Evolutionary conservation across 2,329 filamentous ascomycete species (phyloP), one percentile per base, ranked within the genome.

Genomic region (Blastomyces silverae): DNA sequence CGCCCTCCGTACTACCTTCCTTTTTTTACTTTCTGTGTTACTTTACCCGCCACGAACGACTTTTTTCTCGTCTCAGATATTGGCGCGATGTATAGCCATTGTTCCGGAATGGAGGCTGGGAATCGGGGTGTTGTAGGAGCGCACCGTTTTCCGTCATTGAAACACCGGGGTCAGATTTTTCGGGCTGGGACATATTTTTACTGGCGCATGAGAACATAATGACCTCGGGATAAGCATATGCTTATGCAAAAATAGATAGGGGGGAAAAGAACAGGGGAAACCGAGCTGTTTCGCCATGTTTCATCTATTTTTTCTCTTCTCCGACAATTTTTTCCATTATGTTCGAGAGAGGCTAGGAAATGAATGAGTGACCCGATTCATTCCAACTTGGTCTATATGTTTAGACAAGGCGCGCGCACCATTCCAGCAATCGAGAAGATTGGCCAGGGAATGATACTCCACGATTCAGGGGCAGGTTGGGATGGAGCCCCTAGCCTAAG

Each of bases 171-270:
- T 22, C 42, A 15, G 2, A 0, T 22, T 25, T 52, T 15, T 6
- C 2, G 22, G 22, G 2, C 22, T 25, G 17, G 56, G 56, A 5
- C 13, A 39, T n/a, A 22, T 34, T 28, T 25, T 46, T 48, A 20
- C 50, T 10, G 25, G 10, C 57, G 28, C 53, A 56, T n/a, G 53
- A 56, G 53, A 56, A 56, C n/a, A 59, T 46, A 31, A 59, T 28
- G 22, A 59, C 57, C 57, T 46, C 57, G 39, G 57, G 57, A 20
- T 46, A 59, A 56, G 31, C 28, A 37, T 37, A 56, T 55, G 25
- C 5, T 37, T 22, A 37, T 20, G 3, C 3, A 28, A 13, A 52
- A 52, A 28, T 52, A 28, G 25, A 28, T 10, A 52, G 22, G 11
- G 7, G 2, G 15, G 10, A 10, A 37, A 53, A n/a, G 17, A n/a